Evolutionary conservation across 2,329 filamentous ascomycete species (phyloP), one percentile per base, ranked within the genome.

Genomic region (Colletotrichum agaves): DNA sequence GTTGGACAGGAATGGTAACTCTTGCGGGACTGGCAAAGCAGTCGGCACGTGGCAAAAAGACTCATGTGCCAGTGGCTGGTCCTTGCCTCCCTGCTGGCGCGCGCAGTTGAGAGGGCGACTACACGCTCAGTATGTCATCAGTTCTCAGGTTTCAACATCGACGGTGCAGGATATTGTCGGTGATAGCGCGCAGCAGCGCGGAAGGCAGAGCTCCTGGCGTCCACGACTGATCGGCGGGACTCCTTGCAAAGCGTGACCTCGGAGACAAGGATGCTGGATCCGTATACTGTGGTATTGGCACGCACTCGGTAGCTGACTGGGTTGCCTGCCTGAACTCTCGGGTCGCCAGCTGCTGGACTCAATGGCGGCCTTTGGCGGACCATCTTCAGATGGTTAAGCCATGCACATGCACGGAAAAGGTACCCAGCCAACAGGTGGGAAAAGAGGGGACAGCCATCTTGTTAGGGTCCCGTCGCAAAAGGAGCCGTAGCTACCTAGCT

Each of bases 351-450:
- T 63, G 8, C 41, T 56, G 23, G 23, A 27, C 23, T 8, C 33
- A 31, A 33, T 37, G 15, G 56, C 19, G 31, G 13, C 41, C n/a
- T 41, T 23, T 27, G 19, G 39, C 23, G 27, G 63, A 17, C 19
- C 27, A 33, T 33, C 35, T 44, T 27, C 15, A 44, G 21, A 58
- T 52, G 27, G 43, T 47, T 17, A 44, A 13, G n/a, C 19, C 50
- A 41, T 47, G 35, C 43, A 39, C 43, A 27, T 19, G 21, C 23
- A 10, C 47, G 47, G 47, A 17, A 50, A 23, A 23, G 5, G 63
- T 52, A 63, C 50, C 60, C 49, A 56, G 21, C 58, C 50, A 57
- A 57, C 44, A n/a, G 49, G 33, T 21, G 33, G 33, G 41, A 19
- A 41, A 41, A 33, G 23, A 47, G 33, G 37, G 27, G 52, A 44